Evolutionary conservation across 169 alveolate genomes (phyloP), one percentile per base, ranked within the genome.

Genomic region (Miamiensis avidus): DNA sequence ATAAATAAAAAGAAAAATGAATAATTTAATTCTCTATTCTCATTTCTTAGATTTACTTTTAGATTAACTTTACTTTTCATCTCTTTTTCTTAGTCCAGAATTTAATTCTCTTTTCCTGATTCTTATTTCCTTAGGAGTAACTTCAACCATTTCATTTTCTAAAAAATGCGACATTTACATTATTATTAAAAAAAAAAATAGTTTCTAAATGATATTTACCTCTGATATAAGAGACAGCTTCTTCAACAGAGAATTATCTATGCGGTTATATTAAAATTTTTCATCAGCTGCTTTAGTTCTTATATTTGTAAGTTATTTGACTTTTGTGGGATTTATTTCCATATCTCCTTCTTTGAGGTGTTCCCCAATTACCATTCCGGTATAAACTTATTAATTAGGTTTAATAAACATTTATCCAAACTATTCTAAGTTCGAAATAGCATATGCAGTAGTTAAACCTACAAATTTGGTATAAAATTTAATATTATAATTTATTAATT

Each of bases 61-160:
- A n/a, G n/a, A n/a, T n/a, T n/a, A n/a, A n/a, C n/a, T n/a, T n/a
- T n/a, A n/a, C n/a, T n/a, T 49, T 4, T 4, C 4, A 11, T 49
- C 69, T 49, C 69, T 49, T 49, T 49, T 49, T 86, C 90, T 86
- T 28, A 76, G 75, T 29, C 32, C 31, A 0, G 90, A 74, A 75
- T 86, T 87, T 65, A 85, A 77, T 31, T 82, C 86, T 89, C 94
- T 96, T 88, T 97, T 97, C 73, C 99, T 89, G 88, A 97, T 95
- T 69, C 97, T 95, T 32, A 98, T 93, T 74, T 97, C 82, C 75
- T 96, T 95, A n/a, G 99, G 99, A 49, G 99, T 98, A 27, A 98
- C 97, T 91, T 98, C 99, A 6, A 98, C 96, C 30, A 95, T 95
- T 84, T 98, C 99, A 84, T 97, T 99, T 31, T 95, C 93, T 81